Evolutionary conservation across 2,329 filamentous ascomycete genomes (phyloP), one percentile per base, ranked within the genome.

Genomic region (Microdochium paspali): DNA sequence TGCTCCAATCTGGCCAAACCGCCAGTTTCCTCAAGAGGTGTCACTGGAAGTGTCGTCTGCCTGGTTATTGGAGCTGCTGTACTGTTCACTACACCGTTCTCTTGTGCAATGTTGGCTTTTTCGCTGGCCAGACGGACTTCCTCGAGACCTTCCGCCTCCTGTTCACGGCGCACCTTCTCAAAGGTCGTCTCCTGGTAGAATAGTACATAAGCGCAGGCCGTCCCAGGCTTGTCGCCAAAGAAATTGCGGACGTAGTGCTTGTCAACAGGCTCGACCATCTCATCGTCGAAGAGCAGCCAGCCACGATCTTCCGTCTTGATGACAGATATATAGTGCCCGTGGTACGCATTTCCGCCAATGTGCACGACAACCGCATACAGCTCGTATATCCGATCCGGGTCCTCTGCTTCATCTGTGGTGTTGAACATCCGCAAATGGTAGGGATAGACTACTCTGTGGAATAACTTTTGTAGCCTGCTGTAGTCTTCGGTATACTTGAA

Each of bases 401-500:
- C 90, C 57, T 91, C 87, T 15, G 90, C 89, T 51, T 97, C 91
- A 53, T 96, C 90, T 21, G 91, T 96, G 0, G 93, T 97, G 67
- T 97, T 97, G 71, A 97, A 96, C 62, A 98, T 82, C 48, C 93
- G 88, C 39, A 98, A 76, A 61, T 98, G 88, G 61, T 96, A 98
- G 0, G 93, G 93, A 61, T 98, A 98, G 4, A 96, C 89, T 13
- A 98, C 93, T 40, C 91, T 80, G 65, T 98, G 91, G 63, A 97
- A 97, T 40, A 98, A 77, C 67, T 98, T 98, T 64, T 97, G 90
- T 52, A 98, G 70, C 47, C 90, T 81, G 54, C 90, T 93, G 60
- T 94, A 80, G 64, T 97, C 91, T 62, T 97, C 93, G 2, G 91
- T 96, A 62, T 96, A 98, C 69, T 97, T 97, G 74, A 98, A 98